These are phyloP conservation scores for Erigeron canadensis DNA, from an alignment of 129 eudicot species.

Conservation along the genomic window DNA sequence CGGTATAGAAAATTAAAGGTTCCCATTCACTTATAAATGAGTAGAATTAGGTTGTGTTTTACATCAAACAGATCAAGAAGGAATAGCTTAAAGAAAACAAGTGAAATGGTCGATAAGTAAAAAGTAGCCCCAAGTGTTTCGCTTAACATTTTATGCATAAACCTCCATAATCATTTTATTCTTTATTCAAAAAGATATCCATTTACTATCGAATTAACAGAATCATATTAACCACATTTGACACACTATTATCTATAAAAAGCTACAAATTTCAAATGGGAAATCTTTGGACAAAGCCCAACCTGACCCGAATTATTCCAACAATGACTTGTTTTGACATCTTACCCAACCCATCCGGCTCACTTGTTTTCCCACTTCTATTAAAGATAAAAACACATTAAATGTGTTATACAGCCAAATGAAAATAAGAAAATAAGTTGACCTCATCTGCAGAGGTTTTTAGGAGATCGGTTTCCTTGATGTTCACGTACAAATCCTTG, in stretches of 20 bases:
- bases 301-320: neutral
- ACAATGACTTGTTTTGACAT: neutral
- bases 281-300: no score
- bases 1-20: neutral
- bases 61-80: neutral
- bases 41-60: neutral
- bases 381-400: conserved; percentile 4
- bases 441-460: conserved; percentile 76
- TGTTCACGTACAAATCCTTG: conserved; percentile 53
- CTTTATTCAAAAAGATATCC: no score
- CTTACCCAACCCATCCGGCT: neutral
- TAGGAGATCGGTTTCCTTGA: conserved; percentile 61
- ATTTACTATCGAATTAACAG: no score
- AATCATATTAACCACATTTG: neutral
- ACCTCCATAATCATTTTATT: no score
- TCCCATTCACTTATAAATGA: neutral
- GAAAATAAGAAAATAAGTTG: conserved; percentile 15
- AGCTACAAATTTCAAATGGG: neutral
- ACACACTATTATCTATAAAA: neutral
- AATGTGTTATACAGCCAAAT: neutral
- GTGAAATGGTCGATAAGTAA: no score
- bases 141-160: no score
- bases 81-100: no score
- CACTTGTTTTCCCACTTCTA: neutral
- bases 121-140: no score